Percentiles rank a stretch among this genome's conserved stretches.
Evolutionary conservation across 768 basidiomycete genomes (phyloP).

Genomic region (Chalciporus piperatus): DNA sequence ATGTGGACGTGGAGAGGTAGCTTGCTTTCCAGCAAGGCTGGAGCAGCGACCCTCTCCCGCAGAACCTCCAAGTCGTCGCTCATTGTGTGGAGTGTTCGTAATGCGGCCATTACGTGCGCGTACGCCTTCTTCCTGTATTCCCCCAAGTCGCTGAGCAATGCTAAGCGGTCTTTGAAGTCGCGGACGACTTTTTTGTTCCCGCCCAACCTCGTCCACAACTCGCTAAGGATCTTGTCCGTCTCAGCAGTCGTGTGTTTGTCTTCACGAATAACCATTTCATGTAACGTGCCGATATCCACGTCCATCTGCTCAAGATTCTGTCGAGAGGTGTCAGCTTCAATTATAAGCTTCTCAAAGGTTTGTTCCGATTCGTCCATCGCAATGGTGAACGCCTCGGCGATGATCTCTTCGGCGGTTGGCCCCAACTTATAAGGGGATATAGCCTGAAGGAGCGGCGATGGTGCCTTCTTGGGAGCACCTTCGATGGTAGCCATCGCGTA

Average conservation of each 20-base stretch:
- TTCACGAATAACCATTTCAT: constrained; percentile 62
- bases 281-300: constrained; percentile 51
- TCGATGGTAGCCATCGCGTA: constrained; percentile 63
- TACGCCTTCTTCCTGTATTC: constrained; percentile 59
- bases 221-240: constrained; percentile 53
- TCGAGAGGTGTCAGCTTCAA: constrained; percentile 64
- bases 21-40: constrained; percentile 55
- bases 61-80: constrained; percentile 76
- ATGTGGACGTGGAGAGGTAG: constrained; percentile 75
- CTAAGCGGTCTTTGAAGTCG: constrained; percentile 50
- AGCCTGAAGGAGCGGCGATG: constrained; percentile 30
- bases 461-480: constrained; percentile 27
- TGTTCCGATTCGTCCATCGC: constrained; percentile 59
- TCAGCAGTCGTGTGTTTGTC: constrained; percentile 43
- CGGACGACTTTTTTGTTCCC: constrained; percentile 51
- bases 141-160: constrained; percentile 52
- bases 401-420: constrained; percentile 41
- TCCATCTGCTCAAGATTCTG: constrained; percentile 61
- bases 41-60: constrained; percentile 67
- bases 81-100: constrained; percentile 61
- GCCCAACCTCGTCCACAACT: constrained; percentile 70
- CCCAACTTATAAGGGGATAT: constrained; percentile 40
- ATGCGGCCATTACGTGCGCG: constrained; percentile 62
- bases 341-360: constrained; percentile 52
- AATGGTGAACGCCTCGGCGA: constrained; percentile 53